Percentiles rank a stretch among this genome's conserved stretches.
Conservation (phyloP, 2,329 filamentous ascomycete species). For the Rhexocercosporidium sp. region DNA sequence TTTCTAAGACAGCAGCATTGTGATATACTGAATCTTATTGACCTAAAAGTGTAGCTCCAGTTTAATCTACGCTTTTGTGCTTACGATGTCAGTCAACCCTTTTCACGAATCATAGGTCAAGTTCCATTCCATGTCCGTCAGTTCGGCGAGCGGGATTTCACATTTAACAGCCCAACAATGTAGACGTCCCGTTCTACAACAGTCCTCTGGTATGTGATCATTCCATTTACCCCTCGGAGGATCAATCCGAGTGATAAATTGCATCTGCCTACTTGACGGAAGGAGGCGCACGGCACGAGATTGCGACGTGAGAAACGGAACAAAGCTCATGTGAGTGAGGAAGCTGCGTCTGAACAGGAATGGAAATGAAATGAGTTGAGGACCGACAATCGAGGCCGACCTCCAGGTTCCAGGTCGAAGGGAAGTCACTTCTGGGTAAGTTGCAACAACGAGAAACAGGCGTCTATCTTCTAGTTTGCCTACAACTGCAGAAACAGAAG, state of each 20-base stretch:
- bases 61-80: too few relatives aligned
- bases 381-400: too few relatives aligned
- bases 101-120: neutral
- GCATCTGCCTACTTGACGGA: neutral
- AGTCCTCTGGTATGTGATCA: neutral
- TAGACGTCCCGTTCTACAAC: neutral
- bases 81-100: too few relatives aligned
- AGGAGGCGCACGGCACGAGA: slow-evolving; percentile 1
- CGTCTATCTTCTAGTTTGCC: neutral
- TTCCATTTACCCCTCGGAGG: neutral
- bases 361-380: too few relatives aligned
- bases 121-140: neutral
- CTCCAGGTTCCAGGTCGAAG: too few relatives aligned
- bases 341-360: neutral
- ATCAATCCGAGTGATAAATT: neutral
- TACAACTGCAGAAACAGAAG: neutral
- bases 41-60: too few relatives aligned
- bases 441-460: too few relatives aligned
- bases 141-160: neutral
- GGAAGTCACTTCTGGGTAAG: too few relatives aligned
- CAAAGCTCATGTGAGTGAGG: neutral
- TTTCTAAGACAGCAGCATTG: too few relatives aligned
- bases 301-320: neutral
- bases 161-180: neutral
- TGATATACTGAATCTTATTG: too few relatives aligned